These are phyloP conservation scores for Corynascus novoguineensis DNA, from an alignment of 495 filamentous ascomycete species.

Conservation along the genomic window DNA sequence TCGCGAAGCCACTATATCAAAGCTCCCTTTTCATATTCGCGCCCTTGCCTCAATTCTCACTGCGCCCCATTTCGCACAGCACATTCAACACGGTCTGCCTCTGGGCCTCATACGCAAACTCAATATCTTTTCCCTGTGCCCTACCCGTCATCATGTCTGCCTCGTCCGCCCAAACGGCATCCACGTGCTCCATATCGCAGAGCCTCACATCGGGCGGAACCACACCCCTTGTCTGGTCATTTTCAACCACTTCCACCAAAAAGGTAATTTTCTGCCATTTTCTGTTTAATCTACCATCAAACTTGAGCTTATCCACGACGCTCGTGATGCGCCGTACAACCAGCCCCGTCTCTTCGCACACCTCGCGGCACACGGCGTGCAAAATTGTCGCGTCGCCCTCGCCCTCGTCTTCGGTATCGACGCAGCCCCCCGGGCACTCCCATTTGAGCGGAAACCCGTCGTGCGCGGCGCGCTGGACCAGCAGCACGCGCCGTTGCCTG, in stretches of 20 bases:
- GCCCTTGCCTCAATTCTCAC: no score
- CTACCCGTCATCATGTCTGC: slow-evolving; percentile 28
- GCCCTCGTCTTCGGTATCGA: no score
- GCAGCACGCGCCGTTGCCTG: slow-evolving; percentile 35
- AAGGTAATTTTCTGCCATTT: slow-evolving; percentile 34
- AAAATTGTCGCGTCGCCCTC: slow-evolving; percentile 37
- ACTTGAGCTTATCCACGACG: slow-evolving; percentile 23
- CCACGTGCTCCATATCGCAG: slow-evolving; percentile 34
- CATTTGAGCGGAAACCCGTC: slow-evolving; percentile 43
- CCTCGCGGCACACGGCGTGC: slow-evolving; percentile 41
- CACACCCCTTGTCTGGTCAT: neutral
- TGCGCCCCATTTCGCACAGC: no score
- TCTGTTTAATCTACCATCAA: slow-evolving; percentile 15
- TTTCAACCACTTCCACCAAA: slow-evolving; percentile 27
- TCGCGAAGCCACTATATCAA: no score
- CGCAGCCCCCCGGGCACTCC: slow-evolving; percentile 48
- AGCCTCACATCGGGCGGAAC: slow-evolving; percentile 23
- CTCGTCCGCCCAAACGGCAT: slow-evolving; percentile 35
- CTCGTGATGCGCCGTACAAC: slow-evolving; percentile 11
- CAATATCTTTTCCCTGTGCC: slow-evolving; percentile 26
- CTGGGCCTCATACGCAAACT: slow-evolving; percentile 30
- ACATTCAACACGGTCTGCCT: slow-evolving; percentile 22
- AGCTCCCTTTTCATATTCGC: no score
- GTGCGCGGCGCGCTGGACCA: slow-evolving; percentile 44
- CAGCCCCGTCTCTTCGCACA: slow-evolving; percentile 49